Evolutionary conservation across 495 filamentous ascomycete genomes (phyloP).

Genomic region (Neurospora intermedia): DNA sequence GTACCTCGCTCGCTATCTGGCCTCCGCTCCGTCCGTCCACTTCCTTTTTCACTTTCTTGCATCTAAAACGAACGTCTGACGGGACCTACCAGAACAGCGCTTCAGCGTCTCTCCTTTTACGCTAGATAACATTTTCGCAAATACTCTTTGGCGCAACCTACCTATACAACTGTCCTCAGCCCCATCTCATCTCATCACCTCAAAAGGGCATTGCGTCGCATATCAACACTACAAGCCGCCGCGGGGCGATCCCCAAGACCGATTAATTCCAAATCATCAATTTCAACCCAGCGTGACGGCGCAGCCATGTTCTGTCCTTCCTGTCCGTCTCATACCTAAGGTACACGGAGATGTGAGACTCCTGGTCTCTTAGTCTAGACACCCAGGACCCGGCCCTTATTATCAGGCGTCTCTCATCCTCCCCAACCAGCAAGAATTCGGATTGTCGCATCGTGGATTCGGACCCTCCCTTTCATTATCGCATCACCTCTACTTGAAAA

Average conservation of each 20-base stretch:
- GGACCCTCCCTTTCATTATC: neutral
- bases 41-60: neutral
- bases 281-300: neutral
- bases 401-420: neutral
- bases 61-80: neutral
- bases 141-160: neutral
- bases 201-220: neutral
- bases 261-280: neutral
- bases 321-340: neutral
- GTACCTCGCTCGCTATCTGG: neutral
- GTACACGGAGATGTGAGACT: constrained; percentile 12
- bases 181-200: neutral
- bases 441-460: neutral
- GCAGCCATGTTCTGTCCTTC: constrained; percentile 11
- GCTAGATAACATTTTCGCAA: too few species aligned
- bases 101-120: neutral
- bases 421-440: neutral
- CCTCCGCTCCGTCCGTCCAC: neutral
- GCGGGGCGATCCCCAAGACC: neutral
- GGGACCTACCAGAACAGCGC: neutral
- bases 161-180: neutral
- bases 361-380: constrained; percentile 10
- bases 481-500: neutral
- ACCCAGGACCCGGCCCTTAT: constrained; percentile 3
- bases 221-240: neutral